Evolutionary conservation across 1,139 yeast genomes (phyloP).

Genomic region (Kazachstania sp.): DNA sequence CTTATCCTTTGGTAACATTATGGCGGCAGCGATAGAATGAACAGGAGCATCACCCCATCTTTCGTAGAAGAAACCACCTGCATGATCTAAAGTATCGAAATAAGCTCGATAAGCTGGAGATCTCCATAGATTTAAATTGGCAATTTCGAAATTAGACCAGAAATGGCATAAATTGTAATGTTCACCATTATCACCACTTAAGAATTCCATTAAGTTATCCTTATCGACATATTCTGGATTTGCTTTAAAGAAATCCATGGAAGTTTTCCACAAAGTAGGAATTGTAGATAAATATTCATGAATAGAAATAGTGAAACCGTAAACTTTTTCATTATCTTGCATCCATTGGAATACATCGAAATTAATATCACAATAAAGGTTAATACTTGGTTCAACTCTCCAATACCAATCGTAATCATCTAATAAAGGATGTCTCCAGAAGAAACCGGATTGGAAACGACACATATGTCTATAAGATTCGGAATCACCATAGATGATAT

Average conservation of each 20-base stretch:
- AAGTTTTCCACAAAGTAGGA: constrained; percentile 71
- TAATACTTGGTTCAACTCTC: constrained; percentile 88
- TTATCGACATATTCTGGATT: constrained; percentile 57
- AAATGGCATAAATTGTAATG: constrained; percentile 74
- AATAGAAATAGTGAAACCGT: constrained; percentile 73
- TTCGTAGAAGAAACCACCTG: constrained; percentile 86
- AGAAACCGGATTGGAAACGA: constrained; percentile 84
- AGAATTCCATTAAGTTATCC: constrained; percentile 63
- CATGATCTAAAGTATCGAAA: constrained; percentile 61
- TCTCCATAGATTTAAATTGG: constrained; percentile 67
- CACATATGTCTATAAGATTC: constrained; percentile 81
- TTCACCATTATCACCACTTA: constrained; percentile 58
- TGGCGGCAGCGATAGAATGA: constrained; percentile 77
- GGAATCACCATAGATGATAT: constrained; percentile 55
- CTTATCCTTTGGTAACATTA: constrained; percentile 56
- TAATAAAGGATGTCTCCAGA: constrained; percentile 70
- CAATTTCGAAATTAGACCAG: constrained; percentile 85
- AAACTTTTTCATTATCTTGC: constrained; percentile 65
- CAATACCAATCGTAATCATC: constrained; percentile 78
- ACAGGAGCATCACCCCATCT: constrained; percentile 95
- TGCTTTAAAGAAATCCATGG: constrained; percentile 54
- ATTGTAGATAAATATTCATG: constrained; percentile 78
- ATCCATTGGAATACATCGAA: constrained; percentile 77
- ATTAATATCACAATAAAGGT: constrained; percentile 68
- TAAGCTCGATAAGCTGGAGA: constrained; percentile 57